Evolutionary conservation across 1,284 basidiomycete genomes (phyloP), one percentile per base, ranked within the genome.

Genomic region (Microbotryum scabiosae): DNA sequence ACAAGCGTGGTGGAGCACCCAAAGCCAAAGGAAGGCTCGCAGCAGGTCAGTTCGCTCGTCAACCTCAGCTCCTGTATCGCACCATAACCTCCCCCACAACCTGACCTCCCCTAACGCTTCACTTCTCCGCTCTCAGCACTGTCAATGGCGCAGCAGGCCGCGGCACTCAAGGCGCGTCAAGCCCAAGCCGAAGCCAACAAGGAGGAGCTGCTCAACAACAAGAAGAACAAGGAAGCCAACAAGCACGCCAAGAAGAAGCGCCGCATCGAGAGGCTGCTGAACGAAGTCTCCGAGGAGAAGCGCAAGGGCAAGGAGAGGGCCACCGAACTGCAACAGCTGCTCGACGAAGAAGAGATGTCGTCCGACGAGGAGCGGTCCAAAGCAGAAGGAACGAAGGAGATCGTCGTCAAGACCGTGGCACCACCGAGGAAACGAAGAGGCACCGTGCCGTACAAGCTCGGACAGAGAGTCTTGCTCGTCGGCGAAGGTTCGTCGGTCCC

Each of bases 401-500:
- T 30, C 21, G 23, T 26, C 32, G 44, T 23, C 54, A 41, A 46
- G 45, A 30, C 25, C 44, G n/a, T 44, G 6, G 32, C n/a, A 46
- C 25, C 54, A 32, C 45, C 43, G 43, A 45, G 48, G 63, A 77
- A 76, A 70, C 73, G 77, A 67, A 63, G 53, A 36, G 55, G 74
- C 5, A 23, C 72, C 2, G 72, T 87, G n/a, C 90, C 91, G 0
- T 91, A 93, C 75, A 76, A 74, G 5, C 70, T 80, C 0, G 84
- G 83, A 30, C 90, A 97, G 73, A 84, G 78, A 48, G 86, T 97
- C 51, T 81, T 97, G 18, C 81, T 97, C 44, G 79, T 97, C 54
- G 93, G 94, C n/a, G 93, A 97, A 77, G 90, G 76, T 72, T 51
- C 55, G 68, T 54, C 45, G 6, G 1, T 23, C 18, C 30, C 4